A percentile compares a stretch with the other conserved stretches of the same genome.
Conservation (phyloP, 23 red algal species). For the Gracilaria vermiculophylla region DNA sequence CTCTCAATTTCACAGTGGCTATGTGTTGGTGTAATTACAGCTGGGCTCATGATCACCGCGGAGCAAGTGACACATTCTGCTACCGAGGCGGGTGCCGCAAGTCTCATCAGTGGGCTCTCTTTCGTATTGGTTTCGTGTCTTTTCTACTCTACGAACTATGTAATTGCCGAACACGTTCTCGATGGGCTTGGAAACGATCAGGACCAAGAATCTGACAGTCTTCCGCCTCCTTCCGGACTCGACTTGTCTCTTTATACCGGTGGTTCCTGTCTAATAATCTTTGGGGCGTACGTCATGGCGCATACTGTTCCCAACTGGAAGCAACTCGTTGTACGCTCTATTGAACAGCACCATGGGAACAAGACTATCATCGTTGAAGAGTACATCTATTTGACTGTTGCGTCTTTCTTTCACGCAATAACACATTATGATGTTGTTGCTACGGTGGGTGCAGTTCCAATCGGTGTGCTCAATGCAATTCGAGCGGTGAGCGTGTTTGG, state of each 20-base stretch:
- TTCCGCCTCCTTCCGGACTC: slow-evolving; percentile 63
- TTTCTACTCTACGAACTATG: slow-evolving; percentile 86
- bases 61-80: slow-evolving; percentile 62
- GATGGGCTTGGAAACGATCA: slow-evolving; percentile 1
- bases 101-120: slow-evolving; percentile 46
- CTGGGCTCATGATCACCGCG: slow-evolving; percentile 77
- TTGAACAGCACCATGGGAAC: slow-evolving; percentile 71
- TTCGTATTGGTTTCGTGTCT: slow-evolving; percentile 75
- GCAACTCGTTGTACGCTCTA: slow-evolving; percentile 58
- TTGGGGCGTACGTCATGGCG: slow-evolving; percentile 60
- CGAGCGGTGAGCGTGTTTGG: slow-evolving; percentile 82
- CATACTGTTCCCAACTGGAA: slow-evolving; percentile 83
- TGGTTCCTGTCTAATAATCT: slow-evolving; percentile 66
- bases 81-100: slow-evolving; percentile 30
- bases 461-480: slow-evolving; percentile 78
- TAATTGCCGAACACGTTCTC: slow-evolving; percentile 80
- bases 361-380: slow-evolving; percentile 58
- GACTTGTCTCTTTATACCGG: slow-evolving; percentile 81
- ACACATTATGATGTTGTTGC: slow-evolving; percentile 84
- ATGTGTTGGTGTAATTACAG: slow-evolving; percentile 56
- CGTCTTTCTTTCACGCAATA: slow-evolving; percentile 71
- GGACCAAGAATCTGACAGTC: slow-evolving; percentile 39
- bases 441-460: slow-evolving; percentile 77
- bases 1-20: slow-evolving; percentile 70
- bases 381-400: slow-evolving; percentile 59